A percentile compares a stretch with the other conserved stretches of the same genome.
Evolutionary conservation across 306 rosid species (phyloP).

Genomic region (Abrus precatorius): DNA sequence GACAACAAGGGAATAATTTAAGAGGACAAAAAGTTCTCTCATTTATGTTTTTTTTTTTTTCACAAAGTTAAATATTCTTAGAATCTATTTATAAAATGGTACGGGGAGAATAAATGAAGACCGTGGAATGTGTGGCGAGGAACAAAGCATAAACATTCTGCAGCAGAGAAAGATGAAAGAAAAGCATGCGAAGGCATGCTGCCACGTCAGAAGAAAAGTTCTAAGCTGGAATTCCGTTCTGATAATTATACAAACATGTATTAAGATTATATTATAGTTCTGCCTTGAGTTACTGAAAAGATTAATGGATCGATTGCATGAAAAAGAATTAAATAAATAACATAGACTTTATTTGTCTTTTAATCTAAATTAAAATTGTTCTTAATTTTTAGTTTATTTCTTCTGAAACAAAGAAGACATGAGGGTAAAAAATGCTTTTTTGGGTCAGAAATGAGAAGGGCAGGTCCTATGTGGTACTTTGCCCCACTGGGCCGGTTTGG

Average conservation of each 20-base stretch:
- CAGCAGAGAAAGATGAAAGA: background rate
- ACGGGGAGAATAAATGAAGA: background rate
- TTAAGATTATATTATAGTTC: background rate
- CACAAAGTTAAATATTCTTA: too few relatives aligned
- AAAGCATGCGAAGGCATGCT: slow-evolving; percentile 23
- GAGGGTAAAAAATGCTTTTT: too few relatives aligned
- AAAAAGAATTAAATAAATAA: too few relatives aligned
- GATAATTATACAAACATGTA: background rate
- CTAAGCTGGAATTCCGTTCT: slow-evolving; percentile 12
- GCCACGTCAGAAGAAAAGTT: slow-evolving; percentile 48
- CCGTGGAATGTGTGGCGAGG: slow-evolving; percentile 15
- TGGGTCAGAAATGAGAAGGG: background rate
- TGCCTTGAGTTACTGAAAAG: background rate
- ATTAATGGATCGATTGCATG: too few relatives aligned
- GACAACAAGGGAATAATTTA: too few relatives aligned
- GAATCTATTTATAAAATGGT: background rate
- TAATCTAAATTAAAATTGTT: too few relatives aligned
- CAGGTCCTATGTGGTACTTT: slow-evolving; percentile 17
- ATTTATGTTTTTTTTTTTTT: too few relatives aligned
- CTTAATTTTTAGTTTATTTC: too few relatives aligned
- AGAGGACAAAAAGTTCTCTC: too few relatives aligned
- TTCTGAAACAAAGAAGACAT: too few relatives aligned
- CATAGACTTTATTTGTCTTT: too few relatives aligned
- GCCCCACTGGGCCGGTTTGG: background rate
- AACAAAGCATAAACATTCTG: background rate